Evolutionary conservation across 345 rosid genomes (phyloP), one percentile per base, ranked within the genome.

Genomic region (Pistacia vera): DNA sequence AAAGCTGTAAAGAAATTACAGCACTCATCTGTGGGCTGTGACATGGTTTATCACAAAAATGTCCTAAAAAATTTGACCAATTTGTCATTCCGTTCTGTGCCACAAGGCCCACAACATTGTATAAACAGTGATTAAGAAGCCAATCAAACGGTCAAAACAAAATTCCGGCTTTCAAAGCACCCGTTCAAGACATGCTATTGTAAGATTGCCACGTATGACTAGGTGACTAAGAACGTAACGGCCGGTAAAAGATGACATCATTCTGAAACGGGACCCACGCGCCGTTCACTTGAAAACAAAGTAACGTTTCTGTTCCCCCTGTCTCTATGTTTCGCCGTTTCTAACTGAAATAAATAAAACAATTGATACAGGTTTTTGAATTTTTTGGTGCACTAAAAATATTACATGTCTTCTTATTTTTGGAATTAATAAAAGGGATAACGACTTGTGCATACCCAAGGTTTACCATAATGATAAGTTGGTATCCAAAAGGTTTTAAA

Each of bases 261-360:
- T 73, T 52, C n/a, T 54, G 38, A 59, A 66, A 72, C 75, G 74
- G 88, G 79, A 41, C 86, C 89, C 85, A 83, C 74, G 5, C 81
- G 90, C 90, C 89, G 91, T 83, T 88, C 85, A 46, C 73, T 81
- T 83, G 18, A 75, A 78, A 81, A 68, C 77, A 77, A 81, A 75
- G 91, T 85, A 84, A 86, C 93, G 82, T 63, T 35, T 30, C 14
- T 4, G 30, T 46, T 17, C 22, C 13, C 58, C 8, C 28, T n/a
- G 13, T 73, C 18, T 35, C 18, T 20, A 33, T 63, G 5, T 5
- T 9, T 38, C 7, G 2, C 41, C 4, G 1, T 6, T 41, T 41
- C 8, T 6, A 41, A 6, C 46, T 5, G 46, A 41, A 41, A 41
- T 41, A 41, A 41, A 41, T 41, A 5, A 41, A 41, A 41, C 9